Percentiles rank a stretch among this genome's conserved stretches.
Evolutionary conservation across 768 basidiomycete species (phyloP).

Genomic region (Amanita phalloides): DNA sequence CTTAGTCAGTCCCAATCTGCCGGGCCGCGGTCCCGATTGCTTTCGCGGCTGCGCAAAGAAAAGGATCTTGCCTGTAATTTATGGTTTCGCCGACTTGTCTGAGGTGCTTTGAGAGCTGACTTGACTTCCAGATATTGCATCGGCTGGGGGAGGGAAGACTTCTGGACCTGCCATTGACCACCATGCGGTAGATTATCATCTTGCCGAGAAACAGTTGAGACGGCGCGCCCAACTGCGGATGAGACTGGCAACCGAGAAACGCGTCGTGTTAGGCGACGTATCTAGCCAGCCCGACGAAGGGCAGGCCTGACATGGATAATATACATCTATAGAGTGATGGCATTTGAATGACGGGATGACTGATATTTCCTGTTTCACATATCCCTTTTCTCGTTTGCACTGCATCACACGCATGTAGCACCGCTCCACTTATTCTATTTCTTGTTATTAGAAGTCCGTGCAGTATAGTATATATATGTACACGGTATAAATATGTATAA

Average conservation of each 20-base stretch:
- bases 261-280: neutral
- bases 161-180: neutral
- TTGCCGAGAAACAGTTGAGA: neutral
- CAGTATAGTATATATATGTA: neutral
- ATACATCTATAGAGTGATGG: neutral
- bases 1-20: neutral
- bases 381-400: neutral
- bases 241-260: constrained; percentile 1
- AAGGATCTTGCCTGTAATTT: neutral
- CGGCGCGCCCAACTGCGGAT: neutral
- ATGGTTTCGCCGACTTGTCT: neutral
- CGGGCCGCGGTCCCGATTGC: neutral
- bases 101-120: neutral
- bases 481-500: neutral
- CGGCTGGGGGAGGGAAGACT: neutral
- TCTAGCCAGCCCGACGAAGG: neutral
- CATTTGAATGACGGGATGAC: neutral
- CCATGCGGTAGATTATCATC: neutral
- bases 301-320: neutral
- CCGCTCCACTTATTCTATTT: neutral
- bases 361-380: neutral
- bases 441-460: neutral
- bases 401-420: neutral
- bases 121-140: neutral
- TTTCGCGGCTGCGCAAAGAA: neutral